These are phyloP conservation scores for Exophiala sideris DNA, from an alignment of 2,329 filamentous ascomycete species.

Conservation along the genomic window DNA sequence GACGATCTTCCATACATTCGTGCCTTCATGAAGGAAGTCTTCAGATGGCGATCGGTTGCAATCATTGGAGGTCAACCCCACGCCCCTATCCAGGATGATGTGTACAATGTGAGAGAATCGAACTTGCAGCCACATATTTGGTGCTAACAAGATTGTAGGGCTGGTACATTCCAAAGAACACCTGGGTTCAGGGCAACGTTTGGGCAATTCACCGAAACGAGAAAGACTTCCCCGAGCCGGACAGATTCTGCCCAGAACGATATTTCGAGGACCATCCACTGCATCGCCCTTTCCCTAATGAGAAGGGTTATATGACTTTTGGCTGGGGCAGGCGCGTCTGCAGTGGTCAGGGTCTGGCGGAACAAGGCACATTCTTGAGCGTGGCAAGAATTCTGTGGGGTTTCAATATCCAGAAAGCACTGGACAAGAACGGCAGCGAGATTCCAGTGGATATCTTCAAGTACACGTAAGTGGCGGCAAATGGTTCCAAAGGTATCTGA, in stretches of 20 bases:
- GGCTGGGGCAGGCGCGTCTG: conserved; percentile 50
- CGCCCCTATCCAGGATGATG: conserved; percentile 48
- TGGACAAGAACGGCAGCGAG: conserved; percentile 38
- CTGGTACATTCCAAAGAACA: conserved; percentile 50
- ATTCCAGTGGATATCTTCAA: conserved; percentile 57
- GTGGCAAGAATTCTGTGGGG: conserved; percentile 49
- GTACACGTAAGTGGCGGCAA: conserved; percentile 38
- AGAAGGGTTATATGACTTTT: conserved; percentile 52
- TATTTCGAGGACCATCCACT: conserved; percentile 25
- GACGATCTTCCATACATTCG: conserved; percentile 52
- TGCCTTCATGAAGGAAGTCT: conserved; percentile 54
- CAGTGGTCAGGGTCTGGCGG: conserved; percentile 32
- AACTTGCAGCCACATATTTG: conserved; percentile 13
- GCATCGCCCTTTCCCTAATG: conserved; percentile 34
- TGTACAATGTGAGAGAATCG: conserved; percentile 42
- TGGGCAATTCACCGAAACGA: conserved; percentile 38
- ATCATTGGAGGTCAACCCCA: conserved; percentile 46
- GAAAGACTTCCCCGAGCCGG: conserved; percentile 47
- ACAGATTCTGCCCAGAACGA: conserved; percentile 46
- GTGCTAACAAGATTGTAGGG: conserved; percentile 22
- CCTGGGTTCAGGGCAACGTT: conserved; percentile 44
- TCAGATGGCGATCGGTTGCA: conserved; percentile 38
- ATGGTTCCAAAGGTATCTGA: neutral
- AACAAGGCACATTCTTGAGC: conserved; percentile 47
- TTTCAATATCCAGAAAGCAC: conserved; percentile 23